These are phyloP conservation scores for Globisporangium sylvaticum DNA, from an alignment of 352 stramenopile species.

Conservation along the genomic window DNA sequence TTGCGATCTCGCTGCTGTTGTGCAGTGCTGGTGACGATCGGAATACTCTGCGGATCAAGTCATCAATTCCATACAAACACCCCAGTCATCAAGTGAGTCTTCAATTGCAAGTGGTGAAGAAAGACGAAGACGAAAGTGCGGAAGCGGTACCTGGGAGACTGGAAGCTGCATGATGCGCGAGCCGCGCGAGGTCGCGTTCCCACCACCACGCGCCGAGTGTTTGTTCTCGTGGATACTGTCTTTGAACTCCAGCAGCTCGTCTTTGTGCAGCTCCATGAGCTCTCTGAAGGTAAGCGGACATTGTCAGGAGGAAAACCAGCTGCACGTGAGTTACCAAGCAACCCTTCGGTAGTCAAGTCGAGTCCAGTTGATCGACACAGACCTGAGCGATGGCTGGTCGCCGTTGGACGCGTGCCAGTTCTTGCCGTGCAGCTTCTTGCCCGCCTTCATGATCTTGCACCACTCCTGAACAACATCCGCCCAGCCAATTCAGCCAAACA, in stretches of 20 bases:
- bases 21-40: neutral
- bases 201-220: neutral
- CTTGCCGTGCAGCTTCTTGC: slow-evolving; percentile 56
- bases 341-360: neutral
- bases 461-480: slow-evolving; percentile 36
- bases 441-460: slow-evolving; percentile 58
- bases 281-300: slow-evolving; percentile 24
- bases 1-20: neutral
- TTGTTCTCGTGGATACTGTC: slow-evolving; percentile 11
- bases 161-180: slow-evolving; percentile 20
- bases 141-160: slow-evolving; percentile 1
- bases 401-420: slow-evolving; percentile 40
- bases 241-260: slow-evolving; percentile 67
- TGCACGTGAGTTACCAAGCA: neutral
- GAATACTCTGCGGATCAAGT: neutral
- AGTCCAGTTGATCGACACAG: neutral
- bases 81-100: neutral
- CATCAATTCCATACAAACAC: neutral
- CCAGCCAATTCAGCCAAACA: neutral
- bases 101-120: too few species aligned
- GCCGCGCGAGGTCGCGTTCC: neutral
- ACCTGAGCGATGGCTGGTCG: slow-evolving; percentile 43
- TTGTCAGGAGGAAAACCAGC: neutral
- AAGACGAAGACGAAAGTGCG: too few species aligned
- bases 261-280: slow-evolving; percentile 68